Conservation (phyloP, 1,139 yeast species). For the Candida glucosophila region DNA sequence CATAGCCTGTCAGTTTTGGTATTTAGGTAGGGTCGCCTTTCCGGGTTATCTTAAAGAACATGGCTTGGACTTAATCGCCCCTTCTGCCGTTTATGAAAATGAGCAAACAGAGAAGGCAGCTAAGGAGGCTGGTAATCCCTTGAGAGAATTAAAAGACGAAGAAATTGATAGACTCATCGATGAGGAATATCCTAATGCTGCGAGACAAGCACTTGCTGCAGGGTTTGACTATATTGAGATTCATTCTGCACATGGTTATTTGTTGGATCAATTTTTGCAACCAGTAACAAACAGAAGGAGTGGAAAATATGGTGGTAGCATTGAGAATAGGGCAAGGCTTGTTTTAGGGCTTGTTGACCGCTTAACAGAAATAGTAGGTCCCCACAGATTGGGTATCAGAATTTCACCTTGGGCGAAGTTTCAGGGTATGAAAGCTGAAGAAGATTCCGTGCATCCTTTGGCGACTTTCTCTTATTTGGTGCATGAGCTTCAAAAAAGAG, state of each 20-base stretch:
- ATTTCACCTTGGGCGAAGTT: slow-evolving; percentile 49
- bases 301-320: slow-evolving; percentile 47
- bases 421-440: slow-evolving; percentile 30
- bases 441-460: slow-evolving; percentile 26
- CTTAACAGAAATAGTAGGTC: slow-evolving; percentile 29
- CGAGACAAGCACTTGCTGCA: slow-evolving; percentile 29
- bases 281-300: slow-evolving; percentile 34
- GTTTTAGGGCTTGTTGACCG: slow-evolving; percentile 49
- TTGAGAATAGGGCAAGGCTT: slow-evolving; percentile 58
- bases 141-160: slow-evolving; percentile 27
- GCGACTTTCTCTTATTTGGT: slow-evolving; percentile 30
- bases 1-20: slow-evolving; percentile 51
- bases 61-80: slow-evolving; percentile 18
- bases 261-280: slow-evolving; percentile 25
- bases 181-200: slow-evolving; percentile 25
- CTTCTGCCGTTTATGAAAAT: slow-evolving; percentile 7
- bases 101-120: slow-evolving; percentile 8
- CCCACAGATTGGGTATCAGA: slow-evolving; percentile 45
- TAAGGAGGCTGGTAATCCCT: slow-evolving; percentile 18
- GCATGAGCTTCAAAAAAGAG: slow-evolving; percentile 29
- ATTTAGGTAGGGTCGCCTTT: slow-evolving; percentile 12
- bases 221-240: slow-evolving; percentile 37
- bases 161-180: slow-evolving; percentile 23
- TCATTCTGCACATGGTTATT: slow-evolving; percentile 39
- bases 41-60: background rate